Base-by-base conservation (phyloP, 2,329 filamentous ascomycete species). In the Penicillium paneum region DNA sequence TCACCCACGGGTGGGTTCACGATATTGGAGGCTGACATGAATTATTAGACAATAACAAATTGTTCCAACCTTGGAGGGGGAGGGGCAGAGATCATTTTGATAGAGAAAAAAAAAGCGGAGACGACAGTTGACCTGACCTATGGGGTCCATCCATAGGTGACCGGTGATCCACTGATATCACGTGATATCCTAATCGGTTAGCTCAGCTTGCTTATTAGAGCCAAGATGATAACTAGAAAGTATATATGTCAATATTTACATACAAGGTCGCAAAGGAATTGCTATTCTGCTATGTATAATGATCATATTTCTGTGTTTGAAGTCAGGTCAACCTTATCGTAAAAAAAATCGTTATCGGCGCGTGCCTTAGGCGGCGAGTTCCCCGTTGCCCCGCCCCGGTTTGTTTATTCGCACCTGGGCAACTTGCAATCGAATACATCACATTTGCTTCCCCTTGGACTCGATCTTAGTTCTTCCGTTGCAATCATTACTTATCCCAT, bases 21-120 rank as follows among this genome's bases (percentile, higher is more conserved):
- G 42, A 55, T 47, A 43, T 59, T 61, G 12, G 67, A 59, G 36
- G 70, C 67, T n/a, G 69, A 70, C 69, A 71, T 71, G 35, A 52
- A 28, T 53, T 21, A 40, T 28, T 28, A 8, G 13, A 36, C 52
- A 54, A 58, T 34, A 31, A 34, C 41, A 49, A 29, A 56, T 40
- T 28, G 7, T 26, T 49, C 15, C 13, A 48, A 49, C 12, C 15
- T 48, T 29, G 34, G 47, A 44, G 34, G 35, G 26, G 57, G 62
- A 64, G 63, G 63, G 63, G 63, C 55, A 64, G 48, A 64, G 50
- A 56, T 54, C 43, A 50, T 41, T 55, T 53, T 38, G 42, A 44
- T 44, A 44, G 60, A 63, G 60, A 61, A 58, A 60, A 64, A 63
- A 62, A 64, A 60, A 47, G 21, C 21, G 21, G 21, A 24, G 21